Base-by-base conservation (phyloP, 2,329 filamentous ascomycete species). In the Onygena corvina region DNA sequence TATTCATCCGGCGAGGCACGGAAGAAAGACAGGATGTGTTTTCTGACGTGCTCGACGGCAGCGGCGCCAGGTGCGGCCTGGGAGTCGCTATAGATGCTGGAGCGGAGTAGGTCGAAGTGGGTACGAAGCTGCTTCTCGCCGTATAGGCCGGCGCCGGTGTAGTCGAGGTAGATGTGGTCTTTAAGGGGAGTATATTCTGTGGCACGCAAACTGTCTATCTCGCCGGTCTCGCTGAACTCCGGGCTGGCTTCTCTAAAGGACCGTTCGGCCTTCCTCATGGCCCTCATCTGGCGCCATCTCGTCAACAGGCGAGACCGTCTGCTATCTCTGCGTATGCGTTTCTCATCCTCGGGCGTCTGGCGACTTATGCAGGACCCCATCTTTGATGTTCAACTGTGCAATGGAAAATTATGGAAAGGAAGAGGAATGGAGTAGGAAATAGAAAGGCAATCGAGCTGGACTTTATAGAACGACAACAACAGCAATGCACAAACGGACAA, bases 31-130 rank as follows among this genome's bases (percentile, higher is more conserved):
- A 82, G 69, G 14, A 76, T 68, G 50, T 72, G 71, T 50, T 70
- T 65, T 11, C 79, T 70, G 5, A 79, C 68, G 20, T 71, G 67
- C 53, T 82, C 76, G 29, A 75, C 70, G 3, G 77, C 77, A 1
- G 76, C 74, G 16, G 76, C 64, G 49, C 73, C 74, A 11, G 78
- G 79, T 0, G 79, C 77, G 1, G 81, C 84, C 60, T 84, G 81
- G 1, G 81, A 81, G 56, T 84, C 84, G 8, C 80, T 80, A 57
- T 81, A 80, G n/a, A 84, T 68, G 52, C 73, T 75, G 16, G 36
- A 46, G n/a, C 45, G 29, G 66, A 59, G 51, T 9, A 53, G 38
- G 12, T 53, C 48, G 25, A 45, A 50, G 30, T 53, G 51, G 1
- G 48, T 44, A 2, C 48, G 51, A 11, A 53, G 51, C 20, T 53